A percentile compares a stretch with the other conserved stretches of the same genome.
Conservation (phyloP, 257 asterid genomes). For the Nicotiana benthamiana region DNA sequence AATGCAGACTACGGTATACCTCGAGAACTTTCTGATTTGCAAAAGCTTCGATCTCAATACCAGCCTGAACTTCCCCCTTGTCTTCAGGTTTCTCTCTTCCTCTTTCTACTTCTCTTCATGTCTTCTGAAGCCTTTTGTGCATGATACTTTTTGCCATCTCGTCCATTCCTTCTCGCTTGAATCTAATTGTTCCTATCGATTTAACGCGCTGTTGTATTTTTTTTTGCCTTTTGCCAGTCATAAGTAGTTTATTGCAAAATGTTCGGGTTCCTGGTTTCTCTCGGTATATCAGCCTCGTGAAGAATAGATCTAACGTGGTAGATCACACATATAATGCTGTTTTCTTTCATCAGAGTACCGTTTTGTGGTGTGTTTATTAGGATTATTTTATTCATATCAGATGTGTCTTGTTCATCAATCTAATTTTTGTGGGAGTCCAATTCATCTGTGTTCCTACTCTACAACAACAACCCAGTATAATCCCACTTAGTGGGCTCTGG, state of each 20-base stretch:
- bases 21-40: slow-evolving; percentile 83
- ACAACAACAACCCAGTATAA: no score
- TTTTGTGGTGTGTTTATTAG: background rate
- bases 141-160: background rate
- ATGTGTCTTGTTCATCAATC: background rate
- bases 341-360: background rate
- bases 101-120: no score
- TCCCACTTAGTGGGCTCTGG: no score
- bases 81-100: slow-evolving; percentile 50
- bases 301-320: slow-evolving; percentile 22
- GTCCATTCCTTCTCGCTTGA: background rate
- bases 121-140: background rate
- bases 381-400: background rate
- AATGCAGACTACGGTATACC: slow-evolving; percentile 72
- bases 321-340: slow-evolving; percentile 4
- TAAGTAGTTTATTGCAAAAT: background rate
- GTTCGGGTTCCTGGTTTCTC: background rate
- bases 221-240: background rate
- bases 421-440: background rate
- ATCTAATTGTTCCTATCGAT: background rate
- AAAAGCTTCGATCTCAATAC: slow-evolving; percentile 66
- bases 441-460: background rate
- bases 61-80: slow-evolving; percentile 85
- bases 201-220: background rate
- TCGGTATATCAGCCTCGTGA: background rate